Evolutionary conservation across 2,329 filamentous ascomycete species (phyloP).

Genomic region (Beauveria bassiana): DNA sequence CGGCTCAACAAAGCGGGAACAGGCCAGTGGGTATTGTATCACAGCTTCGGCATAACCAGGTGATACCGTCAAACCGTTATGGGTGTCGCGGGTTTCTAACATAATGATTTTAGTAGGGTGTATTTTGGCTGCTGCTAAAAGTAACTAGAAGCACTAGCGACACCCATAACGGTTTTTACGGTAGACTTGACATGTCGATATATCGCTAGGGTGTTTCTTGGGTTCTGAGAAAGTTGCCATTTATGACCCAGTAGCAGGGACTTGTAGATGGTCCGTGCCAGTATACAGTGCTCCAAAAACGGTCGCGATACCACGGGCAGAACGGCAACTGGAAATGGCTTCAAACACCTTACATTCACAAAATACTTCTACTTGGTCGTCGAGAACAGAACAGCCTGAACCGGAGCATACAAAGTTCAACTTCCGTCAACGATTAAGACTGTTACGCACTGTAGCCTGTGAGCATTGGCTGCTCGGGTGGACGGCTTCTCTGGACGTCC

Average conservation of each 20-base stretch:
- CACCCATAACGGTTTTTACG: too few relatives aligned
- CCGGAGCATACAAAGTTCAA: neutral
- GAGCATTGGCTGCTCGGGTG: neutral
- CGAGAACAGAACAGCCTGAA: neutral
- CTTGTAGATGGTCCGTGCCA: neutral
- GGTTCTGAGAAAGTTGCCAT: neutral
- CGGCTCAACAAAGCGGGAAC: too few relatives aligned
- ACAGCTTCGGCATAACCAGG: too few relatives aligned
- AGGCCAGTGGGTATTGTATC: too few relatives aligned
- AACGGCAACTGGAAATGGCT: neutral
- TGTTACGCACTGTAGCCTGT: neutral
- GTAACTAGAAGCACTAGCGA: too few relatives aligned
- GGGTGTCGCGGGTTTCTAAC: too few relatives aligned
- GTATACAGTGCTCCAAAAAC: neutral
- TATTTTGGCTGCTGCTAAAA: too few relatives aligned
- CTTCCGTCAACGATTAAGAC: neutral
- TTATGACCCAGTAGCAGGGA: neutral
- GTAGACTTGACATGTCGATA: neutral
- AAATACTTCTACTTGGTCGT: neutral
- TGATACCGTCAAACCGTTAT: too few relatives aligned
- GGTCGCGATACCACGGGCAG: neutral
- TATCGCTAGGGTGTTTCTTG: neutral
- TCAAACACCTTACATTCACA: neutral
- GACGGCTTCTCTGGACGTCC: neutral
- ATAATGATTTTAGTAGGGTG: too few relatives aligned